Conservation (phyloP, 352 stramenopile genomes). For the Pythium aristosporum region DNA sequence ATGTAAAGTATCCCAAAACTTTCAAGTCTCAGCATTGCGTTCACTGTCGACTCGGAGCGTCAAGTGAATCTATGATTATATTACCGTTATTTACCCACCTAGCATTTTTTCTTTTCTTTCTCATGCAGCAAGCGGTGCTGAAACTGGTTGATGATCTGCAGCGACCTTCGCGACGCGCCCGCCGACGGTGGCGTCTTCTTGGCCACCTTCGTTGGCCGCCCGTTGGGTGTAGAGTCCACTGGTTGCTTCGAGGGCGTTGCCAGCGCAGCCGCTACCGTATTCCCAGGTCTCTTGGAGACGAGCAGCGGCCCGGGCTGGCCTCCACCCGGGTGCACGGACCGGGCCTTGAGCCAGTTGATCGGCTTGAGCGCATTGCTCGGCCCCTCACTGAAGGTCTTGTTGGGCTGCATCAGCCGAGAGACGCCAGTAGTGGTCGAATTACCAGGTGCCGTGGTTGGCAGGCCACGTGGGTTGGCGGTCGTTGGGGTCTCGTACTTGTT, state of each 20-base stretch:
- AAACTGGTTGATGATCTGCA: slow-evolving; percentile 86
- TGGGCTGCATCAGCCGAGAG: slow-evolving; percentile 36
- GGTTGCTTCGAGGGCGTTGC: neutral
- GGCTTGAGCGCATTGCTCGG: slow-evolving; percentile 37
- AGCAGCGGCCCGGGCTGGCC: slow-evolving; percentile 8
- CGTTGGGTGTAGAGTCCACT: slow-evolving; percentile 4
- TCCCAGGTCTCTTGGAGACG: neutral
- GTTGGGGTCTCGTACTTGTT: slow-evolving; percentile 58
- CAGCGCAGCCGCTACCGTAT: neutral
- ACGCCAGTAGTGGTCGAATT: slow-evolving; percentile 10
- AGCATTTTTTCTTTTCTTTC: slow-evolving; percentile 27
- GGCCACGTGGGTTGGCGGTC: slow-evolving; percentile 28
- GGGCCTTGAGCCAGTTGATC: slow-evolving; percentile 81
- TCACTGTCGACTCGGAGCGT: too few relatives aligned
- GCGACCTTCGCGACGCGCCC: slow-evolving; percentile 59
- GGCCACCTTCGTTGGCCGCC: slow-evolving; percentile 16
- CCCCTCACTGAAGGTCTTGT: slow-evolving; percentile 46
- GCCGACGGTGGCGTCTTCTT: slow-evolving; percentile 68
- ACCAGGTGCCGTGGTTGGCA: slow-evolving; percentile 8
- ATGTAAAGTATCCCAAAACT: neutral
- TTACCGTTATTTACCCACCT: slow-evolving; percentile 21
- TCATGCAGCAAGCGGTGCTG: slow-evolving; percentile 40
- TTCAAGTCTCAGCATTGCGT: neutral
- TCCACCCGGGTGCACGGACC: slow-evolving; percentile 39
- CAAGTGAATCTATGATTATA: slow-evolving; percentile 12